Evolutionary conservation across 768 basidiomycete species (phyloP), one percentile per base, ranked within the genome.

Genomic region (Lyophyllum decastes): DNA sequence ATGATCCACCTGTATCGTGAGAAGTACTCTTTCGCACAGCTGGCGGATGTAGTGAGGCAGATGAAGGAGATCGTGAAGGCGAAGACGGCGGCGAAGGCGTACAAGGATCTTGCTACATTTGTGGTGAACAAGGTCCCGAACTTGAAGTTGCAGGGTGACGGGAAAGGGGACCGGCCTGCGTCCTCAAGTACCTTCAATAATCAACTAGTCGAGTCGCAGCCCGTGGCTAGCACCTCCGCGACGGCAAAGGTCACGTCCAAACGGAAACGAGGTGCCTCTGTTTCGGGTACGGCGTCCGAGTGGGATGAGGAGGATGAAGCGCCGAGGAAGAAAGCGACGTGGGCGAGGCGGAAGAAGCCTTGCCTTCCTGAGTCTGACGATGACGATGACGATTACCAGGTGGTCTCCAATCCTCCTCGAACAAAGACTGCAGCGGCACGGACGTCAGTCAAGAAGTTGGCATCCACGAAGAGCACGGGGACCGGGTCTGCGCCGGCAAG

Each of bases 31-130:
- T 67, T 78, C 27, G 66, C 67, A 1, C 79, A 83, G 54, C 70
- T 82, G 33, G 73, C 78, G 9, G 72, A 73, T 16, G 79, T 79
- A 0, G 70, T 82, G 47, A 66, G 64, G 34, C 68, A 70, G 58
- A 73, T 69, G 70, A 71, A 68, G 17, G 53, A 60, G n/a, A 9
- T 22, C 1, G 38, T 44, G 47, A 52, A 54, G 22, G n/a, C 7
- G 26, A 43, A 35, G 2, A 57, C 51, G 9, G 47, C 52, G n/a
- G 41, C 63, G 9, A 54, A 54, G 22, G 45, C 43, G 11, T 59
- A 57, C 46, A 59, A 59, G 49, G 38, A 52, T 1, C 52, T 64
- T 0, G 26, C 58, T n/a, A 25, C 44, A 4, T 64, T 61, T 19
- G 60, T 59, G 25, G n/a, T 25, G 12, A 46, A 59, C 26, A 34